Base-by-base conservation (phyloP, 371 early-diverging fungal genomes). In the Fennellomyces sp. region DNA sequence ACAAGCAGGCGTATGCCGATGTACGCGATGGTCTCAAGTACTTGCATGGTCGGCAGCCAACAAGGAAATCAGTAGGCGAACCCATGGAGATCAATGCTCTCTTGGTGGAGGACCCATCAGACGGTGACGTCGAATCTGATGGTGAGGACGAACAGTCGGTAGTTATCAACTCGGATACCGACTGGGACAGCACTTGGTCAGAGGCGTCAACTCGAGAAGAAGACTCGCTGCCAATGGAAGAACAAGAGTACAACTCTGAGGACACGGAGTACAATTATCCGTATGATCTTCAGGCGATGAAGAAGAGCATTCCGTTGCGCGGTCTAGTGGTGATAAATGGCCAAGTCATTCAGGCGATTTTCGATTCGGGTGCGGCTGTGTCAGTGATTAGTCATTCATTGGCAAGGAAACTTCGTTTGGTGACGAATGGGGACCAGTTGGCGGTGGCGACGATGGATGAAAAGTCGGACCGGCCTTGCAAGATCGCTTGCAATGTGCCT, bases 341-440 rank as follows among this genome's bases (percentile, higher is more conserved):
- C n/a, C 25, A 35, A 5, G 11, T 27, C 0, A 17, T 61, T 0
- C 6, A 61, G 2, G 49, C 51, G 0, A 50, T 61, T 13, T 36
- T 55, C 11, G 63, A 70, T 48, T 48, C 56, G 3, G 64, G 66
- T 5, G 60, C 58, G 0, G 50, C 52, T 6, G 60, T 65, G 0
- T 57, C 51, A 5, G 63, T 65, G 3, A 60, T 65, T 1, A 42
- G 58, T 19, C 35, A 26, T 1, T 10, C 4, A 0, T 31, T 69
- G 13, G 59, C 38, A 13, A n/a, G 56, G 0, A 21, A 27, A 15
- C 25, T 62, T 1, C 63, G 57, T 10, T 13, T 69, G 6, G 41
- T 41, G 12, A 21, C 57, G 3, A 69, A 47, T 12, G 53, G 55
- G 12, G 68, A 68, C 21, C 6, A 1, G 10, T 41, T 41, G 3